Evolutionary conservation across 2,329 filamentous ascomycete species (phyloP), one percentile per base, ranked within the genome.

Genomic region (Penicillium paneum): DNA sequence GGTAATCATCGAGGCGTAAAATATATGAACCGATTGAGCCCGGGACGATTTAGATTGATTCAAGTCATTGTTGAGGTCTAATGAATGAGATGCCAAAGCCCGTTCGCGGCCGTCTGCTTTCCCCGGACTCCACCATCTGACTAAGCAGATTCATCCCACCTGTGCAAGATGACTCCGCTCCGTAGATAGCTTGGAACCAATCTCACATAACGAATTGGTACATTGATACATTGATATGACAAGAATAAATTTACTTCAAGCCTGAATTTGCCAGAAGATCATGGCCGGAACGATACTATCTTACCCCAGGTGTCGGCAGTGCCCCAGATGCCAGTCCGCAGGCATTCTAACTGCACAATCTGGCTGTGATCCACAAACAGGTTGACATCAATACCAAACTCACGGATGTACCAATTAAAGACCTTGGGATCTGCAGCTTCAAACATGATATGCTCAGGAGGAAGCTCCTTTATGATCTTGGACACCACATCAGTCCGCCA

Each of bases 401-500:
- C 79, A 15, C 79, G 70, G 42, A 83, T 73, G 60, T 81, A 83
- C 79, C 79, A 83, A 55, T 81, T 82, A 54, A 81, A 83, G 5
- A 82, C 80, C 26, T 76, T 72, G 0, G 79, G 80, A 44, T 83
- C 80, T 1, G 80, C 81, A 5, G 80, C 80, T 65, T 83, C 80
- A 61, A 83, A 83, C 81, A 83, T 83, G 53, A 83, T 78, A 19
- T 75, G 78, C 56, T 83, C 80, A 11, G 69, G 57, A 0, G 79
- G 79, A 19, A 83, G 53, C 44, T 82, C 79, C 49, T 76, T 75
- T 67, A 83, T 70, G 40, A 83, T 81, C 28, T 67, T 66, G 38
- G 79, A 79, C 15, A 83, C 80, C 3, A 83, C 79, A 59, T 83
- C 81, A 3, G 79, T 83, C 52, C 79, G 70, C 81, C 81, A 83